phyloP scores from a whole-genome alignment of 345 rosid species.

The Acer negundo region DNA sequence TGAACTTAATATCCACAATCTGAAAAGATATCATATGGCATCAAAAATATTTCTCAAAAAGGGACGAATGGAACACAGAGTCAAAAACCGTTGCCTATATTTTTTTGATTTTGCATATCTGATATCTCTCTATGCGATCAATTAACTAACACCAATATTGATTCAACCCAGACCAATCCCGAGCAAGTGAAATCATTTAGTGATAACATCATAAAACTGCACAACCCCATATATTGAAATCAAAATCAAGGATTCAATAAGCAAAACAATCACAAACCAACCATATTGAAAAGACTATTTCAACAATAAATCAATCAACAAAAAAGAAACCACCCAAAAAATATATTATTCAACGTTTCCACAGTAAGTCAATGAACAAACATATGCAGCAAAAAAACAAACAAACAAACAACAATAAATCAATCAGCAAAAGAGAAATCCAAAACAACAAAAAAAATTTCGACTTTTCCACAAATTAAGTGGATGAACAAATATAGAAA shows the following conservation, averaged over 20 bases:
- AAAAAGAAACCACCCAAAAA: not conserved
- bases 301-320: not conserved
- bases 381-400: not conserved
- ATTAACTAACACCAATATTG: not conserved
- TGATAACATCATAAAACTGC: not conserved
- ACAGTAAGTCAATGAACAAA: conserved; percentile 3
- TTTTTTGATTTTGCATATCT: not conserved
- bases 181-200: not conserved
- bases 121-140: not conserved
- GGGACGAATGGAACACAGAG: not conserved
- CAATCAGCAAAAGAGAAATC: not conserved
- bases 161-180: not conserved
- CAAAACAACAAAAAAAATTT: not conserved
- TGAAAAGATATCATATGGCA: not conserved
- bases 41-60: not conserved
- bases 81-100: not conserved
- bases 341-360: not conserved
- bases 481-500: not conserved
- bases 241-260: not conserved
- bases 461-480: not conserved
- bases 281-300: not conserved
- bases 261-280: not conserved
- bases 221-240: not conserved
- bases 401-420: not conserved
- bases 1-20: not conserved